phyloP scores from a whole-genome alignment of 2,329 filamentous ascomycete genomes.

The Juglanconis oblonga region DNA sequence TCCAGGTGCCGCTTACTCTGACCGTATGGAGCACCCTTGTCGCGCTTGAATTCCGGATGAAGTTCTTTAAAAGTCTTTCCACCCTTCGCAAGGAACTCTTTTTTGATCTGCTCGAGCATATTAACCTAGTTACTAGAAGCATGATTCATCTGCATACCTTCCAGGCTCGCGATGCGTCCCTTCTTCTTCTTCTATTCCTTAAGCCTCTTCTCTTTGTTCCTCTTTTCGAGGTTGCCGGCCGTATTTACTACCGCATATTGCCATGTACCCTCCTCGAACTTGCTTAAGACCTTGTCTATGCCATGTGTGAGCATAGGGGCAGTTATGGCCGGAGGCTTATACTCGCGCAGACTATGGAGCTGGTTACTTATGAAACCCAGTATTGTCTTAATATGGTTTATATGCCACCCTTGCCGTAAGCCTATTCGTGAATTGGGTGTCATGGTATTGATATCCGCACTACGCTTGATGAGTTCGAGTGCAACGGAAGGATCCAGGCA shows the following conservation, averaged over 20 bases:
- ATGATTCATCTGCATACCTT: conserved; percentile 49
- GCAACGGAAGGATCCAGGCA: conserved; percentile 47
- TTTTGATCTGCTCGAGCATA: conserved; percentile 55
- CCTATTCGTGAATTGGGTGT: conserved; percentile 36
- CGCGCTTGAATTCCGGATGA: conserved; percentile 48
- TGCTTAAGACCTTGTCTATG: conserved; percentile 51
- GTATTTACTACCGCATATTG: conserved; percentile 49
- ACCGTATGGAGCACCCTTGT: conserved; percentile 11
- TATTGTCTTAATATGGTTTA: conserved; percentile 43
- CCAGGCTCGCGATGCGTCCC: conserved; percentile 26
- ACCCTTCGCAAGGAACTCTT: conserved; percentile 50
- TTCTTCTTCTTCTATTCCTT: conserved; percentile 34
- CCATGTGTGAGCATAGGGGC: conserved; percentile 24
- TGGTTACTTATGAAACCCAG: conserved; percentile 59
- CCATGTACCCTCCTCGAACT: conserved; percentile 56
- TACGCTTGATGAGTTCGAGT: conserved; percentile 57
- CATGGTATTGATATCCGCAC: conserved; percentile 64
- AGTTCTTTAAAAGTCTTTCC: conserved; percentile 67
- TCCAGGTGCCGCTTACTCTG: conserved; percentile 13
- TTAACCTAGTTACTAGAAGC: conserved; percentile 48
- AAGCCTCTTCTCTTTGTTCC: conserved; percentile 31
- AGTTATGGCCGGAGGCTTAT: conserved; percentile 33
- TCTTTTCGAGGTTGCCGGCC: conserved; percentile 33
- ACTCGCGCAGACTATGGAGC: conserved; percentile 47
- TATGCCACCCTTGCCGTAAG: conserved; percentile 17